These are phyloP conservation scores for Macroventuria anomochaeta DNA, from an alignment of 2,329 filamentous ascomycete species.

Conservation along the genomic window DNA sequence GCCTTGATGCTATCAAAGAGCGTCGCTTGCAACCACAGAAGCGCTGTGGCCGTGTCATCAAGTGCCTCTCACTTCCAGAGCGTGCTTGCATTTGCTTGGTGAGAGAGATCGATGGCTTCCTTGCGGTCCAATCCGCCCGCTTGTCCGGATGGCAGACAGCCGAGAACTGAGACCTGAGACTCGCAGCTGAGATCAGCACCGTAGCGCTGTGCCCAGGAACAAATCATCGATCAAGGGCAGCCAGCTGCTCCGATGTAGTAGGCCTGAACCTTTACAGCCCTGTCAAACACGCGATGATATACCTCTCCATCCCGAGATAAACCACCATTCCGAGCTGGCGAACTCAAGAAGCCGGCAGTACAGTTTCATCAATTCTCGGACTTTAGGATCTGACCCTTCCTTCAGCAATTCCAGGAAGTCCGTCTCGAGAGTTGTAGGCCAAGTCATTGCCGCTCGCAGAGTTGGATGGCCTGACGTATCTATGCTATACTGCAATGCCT, in stretches of 20 bases:
- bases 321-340: slow-evolving; percentile 35
- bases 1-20: too few species aligned
- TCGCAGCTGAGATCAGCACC: too few species aligned
- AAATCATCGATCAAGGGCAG: too few species aligned
- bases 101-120: too few species aligned
- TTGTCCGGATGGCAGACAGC: too few species aligned
- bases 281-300: slow-evolving; percentile 18
- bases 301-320: slow-evolving; percentile 30
- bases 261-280: not conserved
- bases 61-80: too few species aligned
- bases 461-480: slow-evolving; percentile 31
- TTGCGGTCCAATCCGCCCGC: too few species aligned
- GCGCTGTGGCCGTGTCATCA: too few species aligned
- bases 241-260: not conserved
- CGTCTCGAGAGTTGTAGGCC: slow-evolving; percentile 30
- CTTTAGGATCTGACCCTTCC: slow-evolving; percentile 17
- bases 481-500: slow-evolving; percentile 27
- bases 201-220: too few species aligned
- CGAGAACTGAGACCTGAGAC: too few species aligned
- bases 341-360: slow-evolving; percentile 33
- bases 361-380: slow-evolving; percentile 23
- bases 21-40: too few species aligned
- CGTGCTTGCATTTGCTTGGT: too few species aligned
- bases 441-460: slow-evolving; percentile 28
- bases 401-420: slow-evolving; percentile 29